A percentile compares a stretch with the other conserved stretches of the same genome.
These are phyloP conservation scores for Penicillium palitans DNA, from an alignment of 2,329 filamentous ascomycete genomes.

Conservation along the genomic window DNA sequence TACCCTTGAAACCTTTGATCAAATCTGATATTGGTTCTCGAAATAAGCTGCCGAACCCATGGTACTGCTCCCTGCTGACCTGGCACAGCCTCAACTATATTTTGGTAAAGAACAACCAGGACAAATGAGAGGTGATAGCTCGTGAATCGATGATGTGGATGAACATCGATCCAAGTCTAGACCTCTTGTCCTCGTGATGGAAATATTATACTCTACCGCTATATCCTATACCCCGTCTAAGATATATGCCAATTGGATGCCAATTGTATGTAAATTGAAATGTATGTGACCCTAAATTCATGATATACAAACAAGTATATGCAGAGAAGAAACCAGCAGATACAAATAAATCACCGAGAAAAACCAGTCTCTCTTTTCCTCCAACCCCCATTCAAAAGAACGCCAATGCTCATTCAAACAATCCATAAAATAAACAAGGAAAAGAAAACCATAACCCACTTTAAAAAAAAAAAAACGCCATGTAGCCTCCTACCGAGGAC, in stretches of 20 bases:
- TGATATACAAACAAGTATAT: constrained; percentile 6
- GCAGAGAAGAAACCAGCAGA: neutral
- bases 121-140: too few species aligned
- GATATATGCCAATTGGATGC: neutral
- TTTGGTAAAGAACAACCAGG: neutral
- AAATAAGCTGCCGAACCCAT: neutral
- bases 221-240: neutral
- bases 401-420: constrained; percentile 1
- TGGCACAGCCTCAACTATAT: neutral
- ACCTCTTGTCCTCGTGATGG: neutral
- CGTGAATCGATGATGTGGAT: neutral
- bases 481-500: constrained; percentile 1
- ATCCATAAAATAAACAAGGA: neutral
- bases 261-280: neutral
- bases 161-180: neutral
- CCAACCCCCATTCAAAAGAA: neutral
- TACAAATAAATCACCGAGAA: neutral
- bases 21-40: neutral
- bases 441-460: neutral
- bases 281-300: neutral
- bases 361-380: constrained; percentile 5
- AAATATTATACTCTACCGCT: neutral
- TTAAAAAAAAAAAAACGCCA: neutral
- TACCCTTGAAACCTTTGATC: neutral
- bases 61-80: neutral